Conservation (phyloP, 148 eudicot genomes). For the Chenopodium quinoa region DNA sequence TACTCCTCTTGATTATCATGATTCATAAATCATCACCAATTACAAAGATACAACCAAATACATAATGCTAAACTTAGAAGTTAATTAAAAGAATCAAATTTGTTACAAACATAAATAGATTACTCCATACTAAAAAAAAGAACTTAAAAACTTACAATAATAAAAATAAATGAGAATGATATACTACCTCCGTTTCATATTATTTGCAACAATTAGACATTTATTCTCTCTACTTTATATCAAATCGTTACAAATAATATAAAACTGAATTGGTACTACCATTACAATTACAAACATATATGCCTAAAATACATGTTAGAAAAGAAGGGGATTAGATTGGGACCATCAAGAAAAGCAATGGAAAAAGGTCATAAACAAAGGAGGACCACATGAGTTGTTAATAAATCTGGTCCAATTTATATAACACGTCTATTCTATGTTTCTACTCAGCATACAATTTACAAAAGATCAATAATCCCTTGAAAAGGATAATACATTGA, state of each 20-base stretch:
- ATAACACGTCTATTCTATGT: neutral
- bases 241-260: no score
- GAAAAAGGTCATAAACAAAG: neutral
- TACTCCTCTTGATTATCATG: neutral
- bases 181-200: neutral
- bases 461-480: neutral
- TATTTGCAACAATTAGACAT: no score
- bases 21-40: neutral
- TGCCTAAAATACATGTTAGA: neutral
- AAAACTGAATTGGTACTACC: no score
- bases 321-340: neutral
- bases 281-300: neutral
- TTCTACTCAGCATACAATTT: neutral
- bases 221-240: no score
- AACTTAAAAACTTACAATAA: no score
- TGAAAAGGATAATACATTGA: neutral
- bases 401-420: neutral
- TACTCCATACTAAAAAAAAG: neutral
- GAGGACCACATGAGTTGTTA: neutral
- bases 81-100: neutral
- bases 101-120: neutral
- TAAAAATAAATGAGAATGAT: neutral
- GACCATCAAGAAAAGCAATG: neutral
- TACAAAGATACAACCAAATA: neutral
- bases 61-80: neutral